Base-by-base conservation (phyloP, 2,329 filamentous ascomycete species). In the Pseudomassariella vexata region DNA sequence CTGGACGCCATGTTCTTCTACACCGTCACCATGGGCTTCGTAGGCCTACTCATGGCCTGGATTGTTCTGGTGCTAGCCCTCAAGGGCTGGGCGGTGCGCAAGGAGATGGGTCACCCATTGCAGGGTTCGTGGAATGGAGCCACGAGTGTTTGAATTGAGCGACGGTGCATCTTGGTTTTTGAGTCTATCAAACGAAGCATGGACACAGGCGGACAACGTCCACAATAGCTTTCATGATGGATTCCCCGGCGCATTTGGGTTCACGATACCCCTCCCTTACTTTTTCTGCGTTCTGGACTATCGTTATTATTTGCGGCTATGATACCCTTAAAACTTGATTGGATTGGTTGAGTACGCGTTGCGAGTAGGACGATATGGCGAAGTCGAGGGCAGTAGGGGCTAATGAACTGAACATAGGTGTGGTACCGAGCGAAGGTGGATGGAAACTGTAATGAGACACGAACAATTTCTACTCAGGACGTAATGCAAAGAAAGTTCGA, bases 1-100 rank as follows among this genome's bases (percentile, higher is more conserved):
- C 64, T 95, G 11, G 85, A 95, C 50, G 85, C 85, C 41, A 95
- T 95, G 88, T 92, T 95, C 58, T 76, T 87, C 39, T 94, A 95
- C 59, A 95, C 87, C 0, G 74, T 95, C 20, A 84, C 79, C 8
- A 84, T 94, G 75, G 90, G 89, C 3, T 55, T 94, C 6, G 85
- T 87, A 2, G 82, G 81, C 2, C 68, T 95, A 30, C 59, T 94
- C 31, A 90, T 95, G 84, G 80, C 88, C 0, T 95, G 85, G 79
- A 73, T 83, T 33, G 73, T 94, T 14, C 50, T 88, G 18, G 65
- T 84, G 9, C 75, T 95, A 38, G 82, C 87, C 17, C 62, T 95
- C 53, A 95, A 95, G 60, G 89, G 88, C 17, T 94, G 87, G 87
- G 87, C 86, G 5, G 59, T 76, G 11, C 64, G 70, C 30, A 61